Percentiles rank a stretch among this genome's conserved stretches.
Conservation (phyloP, 148 eudicot species). For the Camellia japonica region DNA sequence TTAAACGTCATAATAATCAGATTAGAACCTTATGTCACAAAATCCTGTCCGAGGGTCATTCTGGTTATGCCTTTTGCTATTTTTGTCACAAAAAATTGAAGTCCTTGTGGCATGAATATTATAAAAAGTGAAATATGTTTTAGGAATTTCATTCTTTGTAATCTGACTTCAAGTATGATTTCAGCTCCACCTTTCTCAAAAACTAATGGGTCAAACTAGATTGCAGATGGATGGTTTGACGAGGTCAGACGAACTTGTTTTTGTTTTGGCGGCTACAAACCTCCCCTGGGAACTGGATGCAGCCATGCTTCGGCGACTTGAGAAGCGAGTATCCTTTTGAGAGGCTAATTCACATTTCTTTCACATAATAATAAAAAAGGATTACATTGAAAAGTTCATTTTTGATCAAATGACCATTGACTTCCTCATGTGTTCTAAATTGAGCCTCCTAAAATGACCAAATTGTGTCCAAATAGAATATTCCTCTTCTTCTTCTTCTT, state of each 20-base stretch:
- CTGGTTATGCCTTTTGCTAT: background rate
- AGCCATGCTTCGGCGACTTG: constrained; percentile 98
- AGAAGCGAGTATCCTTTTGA: constrained; percentile 74
- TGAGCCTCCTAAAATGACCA: background rate
- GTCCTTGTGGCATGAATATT: background rate
- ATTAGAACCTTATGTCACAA: background rate
- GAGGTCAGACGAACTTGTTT: constrained; percentile 88
- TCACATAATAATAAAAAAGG: background rate
- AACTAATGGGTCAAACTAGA: constrained; percentile 4
- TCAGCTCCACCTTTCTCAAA: background rate
- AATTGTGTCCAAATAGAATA: background rate
- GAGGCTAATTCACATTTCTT: background rate
- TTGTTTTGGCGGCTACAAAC: constrained; percentile 97
- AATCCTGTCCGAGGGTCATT: background rate
- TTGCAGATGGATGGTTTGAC: constrained; percentile 99
- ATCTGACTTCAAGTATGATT: background rate
- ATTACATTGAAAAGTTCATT: background rate
- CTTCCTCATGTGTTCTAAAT: background rate
- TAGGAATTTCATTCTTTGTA: too few relatives aligned
- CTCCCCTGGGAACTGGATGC: constrained; percentile 99
- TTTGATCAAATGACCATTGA: background rate
- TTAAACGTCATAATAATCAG: background rate
- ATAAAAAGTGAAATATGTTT: background rate
- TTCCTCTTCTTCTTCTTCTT: background rate
- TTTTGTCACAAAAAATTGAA: background rate